Evolutionary conservation across 345 rosid genomes (phyloP).

Genomic region (Gossypium mustelinum): DNA sequence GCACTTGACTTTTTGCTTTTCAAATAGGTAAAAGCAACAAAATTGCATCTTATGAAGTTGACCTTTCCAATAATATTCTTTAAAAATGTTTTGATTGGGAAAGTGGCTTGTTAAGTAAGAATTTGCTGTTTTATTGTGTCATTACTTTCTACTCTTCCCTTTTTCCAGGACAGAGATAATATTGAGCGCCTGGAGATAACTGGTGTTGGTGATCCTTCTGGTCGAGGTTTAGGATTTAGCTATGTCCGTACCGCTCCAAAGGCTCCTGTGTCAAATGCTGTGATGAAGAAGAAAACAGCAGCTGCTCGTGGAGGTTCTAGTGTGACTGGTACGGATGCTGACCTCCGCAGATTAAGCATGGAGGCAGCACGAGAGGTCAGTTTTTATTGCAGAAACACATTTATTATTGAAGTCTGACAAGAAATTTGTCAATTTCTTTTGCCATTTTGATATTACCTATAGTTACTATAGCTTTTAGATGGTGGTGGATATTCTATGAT

Average conservation of each 20-base stretch:
- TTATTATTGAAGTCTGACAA: not conserved
- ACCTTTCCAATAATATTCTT: not conserved
- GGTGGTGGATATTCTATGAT: not conserved
- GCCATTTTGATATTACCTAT: not conserved
- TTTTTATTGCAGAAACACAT: conserved; percentile 9
- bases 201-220: conserved; percentile 99
- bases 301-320: conserved; percentile 83
- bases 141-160: not conserved
- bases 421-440: conserved; percentile 2
- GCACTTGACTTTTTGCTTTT: not conserved
- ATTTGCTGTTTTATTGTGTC: not conserved
- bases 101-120: not conserved
- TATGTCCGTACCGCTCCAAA: conserved; percentile 87
- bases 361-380: conserved; percentile 98
- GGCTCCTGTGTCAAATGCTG: conserved; percentile 75
- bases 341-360: conserved; percentile 97
- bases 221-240: conserved; percentile 96
- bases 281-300: conserved; percentile 76
- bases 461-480: not conserved
- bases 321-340: conserved; percentile 99
- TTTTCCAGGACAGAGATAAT: conserved; percentile 83
- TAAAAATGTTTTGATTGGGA: not conserved
- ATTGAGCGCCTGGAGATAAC: conserved; percentile 97
- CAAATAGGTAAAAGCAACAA: not conserved
- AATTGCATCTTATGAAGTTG: not conserved